Evolutionary conservation across 306 rosid species (phyloP), one percentile per base, ranked within the genome.

Genomic region (Casuarina cunninghamiana): DNA sequence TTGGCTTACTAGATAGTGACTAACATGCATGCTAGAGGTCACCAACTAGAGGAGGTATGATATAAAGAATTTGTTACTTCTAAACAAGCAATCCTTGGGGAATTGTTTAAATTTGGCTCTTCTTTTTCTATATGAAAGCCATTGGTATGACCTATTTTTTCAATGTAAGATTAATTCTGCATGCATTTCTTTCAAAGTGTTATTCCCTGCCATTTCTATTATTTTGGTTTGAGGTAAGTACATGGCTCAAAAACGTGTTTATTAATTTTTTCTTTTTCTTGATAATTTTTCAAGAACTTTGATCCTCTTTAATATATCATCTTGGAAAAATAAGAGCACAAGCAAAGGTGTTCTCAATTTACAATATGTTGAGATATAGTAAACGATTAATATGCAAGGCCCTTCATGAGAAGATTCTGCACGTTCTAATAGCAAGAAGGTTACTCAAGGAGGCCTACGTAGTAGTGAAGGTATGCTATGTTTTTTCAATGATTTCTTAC

Each of bases 391-490:
- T 92, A 88, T 87, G 92, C 86, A 90, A 90, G 78, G 90, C 93
- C 54, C 90, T 92, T 74, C 98, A 94, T 80, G 97, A 90, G 83
- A 92, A 92, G 89, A 88, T 92, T 88, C 82, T 94, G 67, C 93
- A 87, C 77, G 79, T 92, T 84, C 91, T 94, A 21, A 72, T 94
- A 21, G 89, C 90, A 61, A 97, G 98, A 49, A 80, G 83, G 71
- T 91, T 95, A 82, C 91, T 89, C 73, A 95, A 91, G 84, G 97
- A 95, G 77, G 97, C 98, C 55, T 95, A 91, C 75, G 90, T 95
- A 6, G 97, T 92, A 75, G 90, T 92, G 84, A 95, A 95, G 97
- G 98, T 95, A 86, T 77, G 75, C 81, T 38, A 43, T n/a, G 41
- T 54, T 81, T 2, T 21, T 78, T 78, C 19, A 42, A 63, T 70